phyloP scores from a whole-genome alignment of 352 stramenopile genomes.

The Phytopythium litorale region DNA sequence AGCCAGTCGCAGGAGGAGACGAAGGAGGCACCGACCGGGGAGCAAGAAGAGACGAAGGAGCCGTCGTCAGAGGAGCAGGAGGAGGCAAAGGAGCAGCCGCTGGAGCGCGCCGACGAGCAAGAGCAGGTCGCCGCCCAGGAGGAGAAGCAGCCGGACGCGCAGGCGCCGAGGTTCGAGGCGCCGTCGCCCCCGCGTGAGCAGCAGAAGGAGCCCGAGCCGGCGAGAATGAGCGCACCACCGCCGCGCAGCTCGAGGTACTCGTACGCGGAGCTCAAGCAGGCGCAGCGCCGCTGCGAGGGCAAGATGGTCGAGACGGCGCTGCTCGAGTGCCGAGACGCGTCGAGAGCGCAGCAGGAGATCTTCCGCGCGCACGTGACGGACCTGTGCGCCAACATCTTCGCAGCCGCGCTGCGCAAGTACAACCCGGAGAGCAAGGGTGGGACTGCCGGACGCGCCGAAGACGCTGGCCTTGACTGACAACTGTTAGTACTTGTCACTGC shows the following conservation, averaged over 20 bases:
- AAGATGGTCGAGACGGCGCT: slow-evolving; percentile 49
- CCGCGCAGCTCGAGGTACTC: slow-evolving; percentile 41
- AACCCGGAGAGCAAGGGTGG: slow-evolving; percentile 59
- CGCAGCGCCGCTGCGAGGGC: slow-evolving; percentile 57
- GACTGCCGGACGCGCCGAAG: background rate
- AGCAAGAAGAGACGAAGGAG: background rate
- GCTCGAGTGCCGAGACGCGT: slow-evolving; percentile 44
- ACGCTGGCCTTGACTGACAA: no score
- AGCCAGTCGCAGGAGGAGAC: background rate
- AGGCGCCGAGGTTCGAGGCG: background rate
- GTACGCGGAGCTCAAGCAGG: slow-evolving; percentile 75
- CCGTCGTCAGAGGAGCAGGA: background rate
- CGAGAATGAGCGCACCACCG: background rate
- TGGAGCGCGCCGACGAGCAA: background rate
- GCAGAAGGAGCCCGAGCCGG: background rate
- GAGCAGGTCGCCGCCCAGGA: background rate
- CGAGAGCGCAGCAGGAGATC: slow-evolving; percentile 61
- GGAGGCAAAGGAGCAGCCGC: background rate
- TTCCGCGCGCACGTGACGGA: slow-evolving; percentile 74
- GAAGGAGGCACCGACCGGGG: background rate
- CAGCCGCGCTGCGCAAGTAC: slow-evolving; percentile 60
- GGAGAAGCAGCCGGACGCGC: background rate
- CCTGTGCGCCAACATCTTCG: slow-evolving; percentile 71
- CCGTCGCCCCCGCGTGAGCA: slow-evolving; percentile 3
- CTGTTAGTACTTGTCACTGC: background rate